Evolutionary conservation across 768 basidiomycete genomes (phyloP).

Genomic region (Suillus bovinus): DNA sequence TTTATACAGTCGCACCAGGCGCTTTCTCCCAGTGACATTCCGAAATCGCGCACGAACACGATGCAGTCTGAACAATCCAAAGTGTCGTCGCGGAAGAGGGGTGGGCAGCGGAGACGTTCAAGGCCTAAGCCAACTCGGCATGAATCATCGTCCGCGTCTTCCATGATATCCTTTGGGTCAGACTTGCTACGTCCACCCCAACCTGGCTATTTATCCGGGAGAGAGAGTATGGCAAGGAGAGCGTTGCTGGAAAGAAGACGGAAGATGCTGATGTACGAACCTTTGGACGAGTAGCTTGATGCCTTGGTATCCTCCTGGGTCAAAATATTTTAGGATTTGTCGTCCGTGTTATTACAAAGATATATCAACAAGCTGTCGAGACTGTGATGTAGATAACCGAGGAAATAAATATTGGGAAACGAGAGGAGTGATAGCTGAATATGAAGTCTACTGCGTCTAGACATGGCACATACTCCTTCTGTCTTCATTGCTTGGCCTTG

Average conservation of each 20-base stretch:
- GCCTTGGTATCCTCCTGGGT: neutral
- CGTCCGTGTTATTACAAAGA: conserved; percentile 5
- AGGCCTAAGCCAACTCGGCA: conserved; percentile 21
- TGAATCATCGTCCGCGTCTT: conserved; percentile 28
- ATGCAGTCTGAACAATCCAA: conserved; percentile 10
- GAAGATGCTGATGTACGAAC: conserved; percentile 12
- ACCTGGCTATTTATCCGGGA: conserved; percentile 15
- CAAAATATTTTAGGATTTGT: neutral
- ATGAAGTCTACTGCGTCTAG: neutral
- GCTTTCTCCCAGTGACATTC: conserved; percentile 3
- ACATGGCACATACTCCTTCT: neutral
- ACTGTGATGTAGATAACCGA: neutral
- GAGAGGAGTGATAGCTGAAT: neutral
- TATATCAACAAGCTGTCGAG: conserved; percentile 1
- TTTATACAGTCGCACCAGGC: conserved; percentile 15
- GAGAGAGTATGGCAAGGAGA: conserved; percentile 23
- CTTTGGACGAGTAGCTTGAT: neutral
- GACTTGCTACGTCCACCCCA: conserved; percentile 3
- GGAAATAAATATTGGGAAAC: neutral
- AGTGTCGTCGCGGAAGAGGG: neutral
- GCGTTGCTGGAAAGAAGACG: conserved; percentile 29
- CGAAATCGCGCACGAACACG: conserved; percentile 8
- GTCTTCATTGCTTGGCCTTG: conserved; percentile 49
- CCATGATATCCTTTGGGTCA: conserved; percentile 25
- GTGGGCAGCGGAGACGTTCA: conserved; percentile 4